Evolutionary conservation across 148 eudicot species (phyloP).

Genomic region (Vaccinium myrtillus): DNA sequence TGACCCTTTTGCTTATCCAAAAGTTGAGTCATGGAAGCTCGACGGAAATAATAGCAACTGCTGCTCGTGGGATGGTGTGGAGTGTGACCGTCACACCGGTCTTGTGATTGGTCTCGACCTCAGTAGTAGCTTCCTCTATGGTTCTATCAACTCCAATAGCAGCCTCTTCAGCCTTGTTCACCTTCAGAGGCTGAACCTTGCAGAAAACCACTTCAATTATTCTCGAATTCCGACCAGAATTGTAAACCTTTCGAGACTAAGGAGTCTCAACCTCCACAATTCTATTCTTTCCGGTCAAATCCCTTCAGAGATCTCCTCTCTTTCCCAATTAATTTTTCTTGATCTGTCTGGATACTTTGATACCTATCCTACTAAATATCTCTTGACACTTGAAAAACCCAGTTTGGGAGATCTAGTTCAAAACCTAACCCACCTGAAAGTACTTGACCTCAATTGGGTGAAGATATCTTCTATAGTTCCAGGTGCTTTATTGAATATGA

Average conservation of each 20-base stretch:
- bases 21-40: no score
- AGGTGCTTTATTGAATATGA: constrained; percentile 16
- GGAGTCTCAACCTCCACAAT: neutral
- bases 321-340: neutral
- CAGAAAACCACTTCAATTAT: constrained; percentile 25
- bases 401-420: constrained; percentile 10
- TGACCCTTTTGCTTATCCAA: no score
- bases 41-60: no score
- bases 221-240: constrained; percentile 30
- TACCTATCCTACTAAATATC: neutral
- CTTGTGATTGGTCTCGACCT: constrained; percentile 43
- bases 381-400: constrained; percentile 22
- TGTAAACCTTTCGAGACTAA: neutral
- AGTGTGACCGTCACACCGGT: constrained; percentile 1
- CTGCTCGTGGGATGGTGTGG: no score
- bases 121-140: constrained; percentile 35
- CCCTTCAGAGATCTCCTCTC: neutral
- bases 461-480: constrained; percentile 30
- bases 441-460: neutral
- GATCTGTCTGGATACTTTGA: neutral
- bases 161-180: constrained; percentile 24
- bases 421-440: neutral
- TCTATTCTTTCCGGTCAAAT: neutral
- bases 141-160: constrained; percentile 18
- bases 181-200: constrained; percentile 31